Evolutionary conservation across 257 asterid genomes (phyloP).

Genomic region (Voacanga thouarsii): DNA sequence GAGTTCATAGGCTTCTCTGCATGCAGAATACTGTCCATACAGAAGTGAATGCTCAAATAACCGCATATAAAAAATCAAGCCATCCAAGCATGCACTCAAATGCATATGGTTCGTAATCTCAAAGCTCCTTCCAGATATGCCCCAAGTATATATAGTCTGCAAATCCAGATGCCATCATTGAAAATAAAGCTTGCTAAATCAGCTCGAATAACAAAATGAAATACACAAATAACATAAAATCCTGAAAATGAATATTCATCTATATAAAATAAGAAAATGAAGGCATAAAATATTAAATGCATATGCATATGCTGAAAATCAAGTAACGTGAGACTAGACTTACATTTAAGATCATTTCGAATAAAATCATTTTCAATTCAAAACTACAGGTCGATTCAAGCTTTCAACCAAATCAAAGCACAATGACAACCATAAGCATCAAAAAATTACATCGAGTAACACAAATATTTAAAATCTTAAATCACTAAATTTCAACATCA

Average conservation of each 20-base stretch:
- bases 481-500: background rate
- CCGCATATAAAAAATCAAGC: background rate
- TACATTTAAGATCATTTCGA: too few relatives aligned
- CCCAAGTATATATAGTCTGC: background rate
- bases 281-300: too few relatives aligned
- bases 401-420: background rate
- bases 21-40: background rate
- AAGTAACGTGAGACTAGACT: too few relatives aligned
- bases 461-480: background rate
- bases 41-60: background rate
- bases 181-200: background rate
- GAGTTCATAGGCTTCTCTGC: background rate
- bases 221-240: background rate
- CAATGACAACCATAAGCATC: background rate
- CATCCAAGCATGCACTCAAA: background rate
- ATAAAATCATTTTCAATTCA: constrained; percentile 51
- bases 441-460: background rate
- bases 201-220: background rate
- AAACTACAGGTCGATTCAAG: background rate
- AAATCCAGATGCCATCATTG: background rate
- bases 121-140: background rate
- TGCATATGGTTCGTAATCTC: too few relatives aligned
- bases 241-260: background rate
- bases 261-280: background rate
- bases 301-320: background rate